Evolutionary conservation across 768 basidiomycete species (phyloP).

Genomic region (Tulasnella sp.): DNA sequence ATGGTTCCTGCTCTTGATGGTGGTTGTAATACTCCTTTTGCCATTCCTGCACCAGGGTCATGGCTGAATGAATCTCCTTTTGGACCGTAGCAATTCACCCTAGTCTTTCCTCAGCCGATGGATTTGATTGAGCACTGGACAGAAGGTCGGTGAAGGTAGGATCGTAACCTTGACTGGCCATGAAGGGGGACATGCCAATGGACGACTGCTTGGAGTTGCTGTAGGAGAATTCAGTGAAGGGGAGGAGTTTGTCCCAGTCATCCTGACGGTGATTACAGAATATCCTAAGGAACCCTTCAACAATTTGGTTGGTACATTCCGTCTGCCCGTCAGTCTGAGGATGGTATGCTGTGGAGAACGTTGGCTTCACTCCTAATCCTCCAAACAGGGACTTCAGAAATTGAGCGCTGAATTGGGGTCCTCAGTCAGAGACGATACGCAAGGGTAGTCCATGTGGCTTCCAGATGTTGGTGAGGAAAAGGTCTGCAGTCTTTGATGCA

Average conservation of each 20-base stretch:
- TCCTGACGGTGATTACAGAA: neutral
- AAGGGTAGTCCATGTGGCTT: conserved; percentile 20
- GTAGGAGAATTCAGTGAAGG: neutral
- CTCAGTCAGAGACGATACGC: neutral
- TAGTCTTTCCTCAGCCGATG: neutral
- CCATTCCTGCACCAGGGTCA: too few relatives aligned
- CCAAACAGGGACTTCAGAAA: conserved; percentile 13
- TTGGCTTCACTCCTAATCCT: neutral
- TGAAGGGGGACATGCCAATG: conserved; percentile 2
- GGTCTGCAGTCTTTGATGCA: conserved; percentile 35
- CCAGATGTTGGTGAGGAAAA: conserved; percentile 44
- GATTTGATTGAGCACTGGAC: neutral
- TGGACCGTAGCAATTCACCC: neutral
- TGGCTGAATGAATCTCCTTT: too few relatives aligned
- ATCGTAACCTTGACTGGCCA: neutral
- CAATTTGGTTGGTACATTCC: conserved; percentile 36
- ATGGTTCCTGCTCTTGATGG: too few relatives aligned
- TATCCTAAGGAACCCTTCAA: neutral
- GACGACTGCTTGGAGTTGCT: neutral
- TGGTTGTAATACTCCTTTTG: too few relatives aligned
- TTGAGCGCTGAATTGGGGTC: too few relatives aligned
- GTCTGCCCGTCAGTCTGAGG: too few relatives aligned
- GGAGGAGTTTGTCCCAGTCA: conserved; percentile 10
- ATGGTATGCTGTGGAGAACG: too few relatives aligned
- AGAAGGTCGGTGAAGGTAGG: too few relatives aligned